Evolutionary conservation across 192 early-diverging fungal genomes (phyloP).

Genomic region (Coemansia sp.): DNA sequence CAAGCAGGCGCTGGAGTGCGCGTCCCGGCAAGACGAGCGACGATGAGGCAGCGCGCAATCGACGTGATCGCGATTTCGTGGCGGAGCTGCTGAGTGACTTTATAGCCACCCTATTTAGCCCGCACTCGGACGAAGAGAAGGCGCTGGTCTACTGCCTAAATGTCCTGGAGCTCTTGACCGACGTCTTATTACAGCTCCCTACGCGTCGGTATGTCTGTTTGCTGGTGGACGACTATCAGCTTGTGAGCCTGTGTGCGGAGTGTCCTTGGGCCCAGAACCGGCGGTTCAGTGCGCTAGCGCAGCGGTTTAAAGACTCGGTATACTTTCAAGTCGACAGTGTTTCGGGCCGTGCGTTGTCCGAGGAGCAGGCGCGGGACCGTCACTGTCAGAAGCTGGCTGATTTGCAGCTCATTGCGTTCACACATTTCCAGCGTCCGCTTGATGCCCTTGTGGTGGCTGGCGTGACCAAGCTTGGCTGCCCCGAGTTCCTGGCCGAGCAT

Average conservation of each 20-base stretch:
- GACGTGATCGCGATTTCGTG: slow-evolving; percentile 60
- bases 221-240: slow-evolving; percentile 74
- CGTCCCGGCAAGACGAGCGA: slow-evolving; percentile 13
- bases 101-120: slow-evolving; percentile 24
- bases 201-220: slow-evolving; percentile 84
- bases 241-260: slow-evolving; percentile 45
- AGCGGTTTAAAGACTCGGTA: slow-evolving; percentile 53
- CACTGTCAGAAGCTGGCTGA: slow-evolving; percentile 58
- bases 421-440: slow-evolving; percentile 58
- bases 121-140: background rate
- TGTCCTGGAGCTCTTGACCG: slow-evolving; percentile 80
- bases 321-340: slow-evolving; percentile 76
- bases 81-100: slow-evolving; percentile 62
- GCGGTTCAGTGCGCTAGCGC: slow-evolving; percentile 61
- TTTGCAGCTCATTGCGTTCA: slow-evolving; percentile 74
- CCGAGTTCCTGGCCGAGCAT: slow-evolving; percentile 44
- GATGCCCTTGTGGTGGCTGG: slow-evolving; percentile 71
- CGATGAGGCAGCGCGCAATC: slow-evolving; percentile 48
- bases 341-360: slow-evolving; percentile 68
- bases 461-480: slow-evolving; percentile 57
- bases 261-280: slow-evolving; percentile 1
- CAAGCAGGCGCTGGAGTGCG: slow-evolving; percentile 45
- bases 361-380: slow-evolving; percentile 55
- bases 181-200: slow-evolving; percentile 81
- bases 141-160: slow-evolving; percentile 58